phyloP scores from a whole-genome alignment of 495 filamentous ascomycete genomes.

The Penicillium salamii region DNA sequence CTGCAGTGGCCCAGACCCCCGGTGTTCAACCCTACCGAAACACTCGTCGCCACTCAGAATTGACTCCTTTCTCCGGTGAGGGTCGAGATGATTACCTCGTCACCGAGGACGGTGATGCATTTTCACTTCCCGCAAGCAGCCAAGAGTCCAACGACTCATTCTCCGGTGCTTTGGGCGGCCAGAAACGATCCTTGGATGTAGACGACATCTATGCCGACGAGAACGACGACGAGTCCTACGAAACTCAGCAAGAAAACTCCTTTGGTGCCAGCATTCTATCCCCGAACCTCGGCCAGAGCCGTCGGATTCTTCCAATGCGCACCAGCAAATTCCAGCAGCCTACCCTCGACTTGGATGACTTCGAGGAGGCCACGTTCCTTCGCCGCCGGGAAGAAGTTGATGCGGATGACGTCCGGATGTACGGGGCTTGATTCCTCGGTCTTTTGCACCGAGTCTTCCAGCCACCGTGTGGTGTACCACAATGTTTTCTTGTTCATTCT shows the following conservation, averaged over 20 bases:
- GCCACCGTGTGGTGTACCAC: constrained; percentile 8
- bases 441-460: neutral
- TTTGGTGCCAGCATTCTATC: constrained; percentile 32
- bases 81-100: constrained; percentile 25
- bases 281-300: constrained; percentile 31
- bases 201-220: constrained; percentile 55
- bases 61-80: constrained; percentile 75
- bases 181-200: constrained; percentile 20
- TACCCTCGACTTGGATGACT: constrained; percentile 39
- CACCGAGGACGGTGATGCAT: constrained; percentile 40
- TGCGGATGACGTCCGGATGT: constrained; percentile 29
- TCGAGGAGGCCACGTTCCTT: constrained; percentile 44
- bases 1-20: constrained; percentile 16
- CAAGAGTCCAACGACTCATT: constrained; percentile 34
- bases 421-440: constrained; percentile 17
- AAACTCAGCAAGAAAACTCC: neutral
- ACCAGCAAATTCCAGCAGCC: constrained; percentile 6
- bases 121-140: constrained; percentile 44
- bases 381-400: constrained; percentile 45
- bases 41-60: constrained; percentile 43
- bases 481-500: constrained; percentile 1
- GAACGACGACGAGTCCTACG: constrained; percentile 5
- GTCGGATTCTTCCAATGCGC: constrained; percentile 24
- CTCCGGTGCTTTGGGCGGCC: constrained; percentile 7
- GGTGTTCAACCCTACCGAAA: constrained; percentile 9